Evolutionary conservation across 1,284 basidiomycete species (phyloP).

Genomic region (Heliocybe sulcata): DNA sequence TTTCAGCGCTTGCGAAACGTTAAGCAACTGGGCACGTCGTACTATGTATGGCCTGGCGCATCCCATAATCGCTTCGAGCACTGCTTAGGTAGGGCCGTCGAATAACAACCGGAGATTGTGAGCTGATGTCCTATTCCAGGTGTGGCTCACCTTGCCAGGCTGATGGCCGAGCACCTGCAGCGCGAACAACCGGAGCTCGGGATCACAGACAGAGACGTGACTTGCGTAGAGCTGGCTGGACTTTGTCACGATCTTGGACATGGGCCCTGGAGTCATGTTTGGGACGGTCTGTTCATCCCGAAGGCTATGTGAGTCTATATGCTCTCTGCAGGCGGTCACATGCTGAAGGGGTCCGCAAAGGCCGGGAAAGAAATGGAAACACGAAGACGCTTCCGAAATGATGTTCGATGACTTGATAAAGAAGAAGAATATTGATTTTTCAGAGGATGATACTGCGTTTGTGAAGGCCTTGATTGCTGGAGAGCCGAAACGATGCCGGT

Average conservation of each 20-base stretch:
- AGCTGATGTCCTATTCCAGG: slow-evolving; percentile 31
- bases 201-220: slow-evolving; percentile 60
- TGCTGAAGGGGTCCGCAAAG: slow-evolving; percentile 13
- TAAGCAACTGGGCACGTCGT: slow-evolving; percentile 72
- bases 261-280: slow-evolving; percentile 71
- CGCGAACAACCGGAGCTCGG: slow-evolving; percentile 51
- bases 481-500: slow-evolving; percentile 38
- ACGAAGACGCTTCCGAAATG: slow-evolving; percentile 66
- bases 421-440: slow-evolving; percentile 39
- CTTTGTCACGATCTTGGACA: slow-evolving; percentile 71
- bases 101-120: neutral
- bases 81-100: slow-evolving; percentile 44
- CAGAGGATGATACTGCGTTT: slow-evolving; percentile 40
- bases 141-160: slow-evolving; percentile 61
- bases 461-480: slow-evolving; percentile 68
- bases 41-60: slow-evolving; percentile 69
- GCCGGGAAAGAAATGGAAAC: slow-evolving; percentile 45
- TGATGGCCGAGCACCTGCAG: slow-evolving; percentile 50
- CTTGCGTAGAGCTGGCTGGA: slow-evolving; percentile 63
- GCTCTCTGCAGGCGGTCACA: slow-evolving; percentile 6
- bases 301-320: slow-evolving; percentile 36
- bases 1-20: slow-evolving; percentile 69
- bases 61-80: slow-evolving; percentile 79
- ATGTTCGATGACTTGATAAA: slow-evolving; percentile 62
- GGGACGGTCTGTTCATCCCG: slow-evolving; percentile 62